These are phyloP conservation scores for Fraxinus greggii DNA, from an alignment of 305 asterid species.

Conservation along the genomic window DNA sequence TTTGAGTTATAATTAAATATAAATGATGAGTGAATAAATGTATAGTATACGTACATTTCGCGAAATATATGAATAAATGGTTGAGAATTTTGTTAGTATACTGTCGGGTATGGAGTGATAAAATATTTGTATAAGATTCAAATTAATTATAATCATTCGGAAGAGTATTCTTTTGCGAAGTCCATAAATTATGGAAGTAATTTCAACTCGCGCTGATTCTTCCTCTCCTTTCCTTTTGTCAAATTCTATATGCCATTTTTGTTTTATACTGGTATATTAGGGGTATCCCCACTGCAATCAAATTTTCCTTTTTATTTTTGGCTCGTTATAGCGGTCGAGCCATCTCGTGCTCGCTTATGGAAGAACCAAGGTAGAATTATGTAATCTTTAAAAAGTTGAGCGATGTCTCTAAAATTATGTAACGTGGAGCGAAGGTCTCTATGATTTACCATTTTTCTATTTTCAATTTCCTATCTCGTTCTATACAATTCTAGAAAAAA, in stretches of 20 bases:
- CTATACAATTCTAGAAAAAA: background rate
- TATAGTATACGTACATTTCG: background rate
- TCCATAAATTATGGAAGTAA: background rate
- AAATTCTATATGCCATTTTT: background rate
- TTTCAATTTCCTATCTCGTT: background rate
- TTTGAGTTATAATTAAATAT: background rate
- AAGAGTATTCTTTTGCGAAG: background rate
- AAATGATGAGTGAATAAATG: background rate
- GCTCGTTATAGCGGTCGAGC: background rate
- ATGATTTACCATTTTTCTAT: background rate
- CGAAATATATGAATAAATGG: background rate
- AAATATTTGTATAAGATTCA: background rate
- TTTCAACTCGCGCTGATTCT: background rate
- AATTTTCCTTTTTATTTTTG: background rate
- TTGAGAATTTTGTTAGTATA: background rate
- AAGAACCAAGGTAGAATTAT: background rate
- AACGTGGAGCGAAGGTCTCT: background rate
- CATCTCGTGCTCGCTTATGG: background rate
- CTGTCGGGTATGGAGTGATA: conserved; percentile 14
- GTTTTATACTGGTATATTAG: background rate
- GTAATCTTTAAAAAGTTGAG: background rate
- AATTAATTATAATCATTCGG: background rate
- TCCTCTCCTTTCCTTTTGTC: background rate
- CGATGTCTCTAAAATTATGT: background rate
- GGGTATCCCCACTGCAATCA: background rate